Percentiles rank a stretch among this genome's conserved stretches.
Evolutionary conservation across 805 yeast genomes (phyloP).

Genomic region (Candida golubevii): DNA sequence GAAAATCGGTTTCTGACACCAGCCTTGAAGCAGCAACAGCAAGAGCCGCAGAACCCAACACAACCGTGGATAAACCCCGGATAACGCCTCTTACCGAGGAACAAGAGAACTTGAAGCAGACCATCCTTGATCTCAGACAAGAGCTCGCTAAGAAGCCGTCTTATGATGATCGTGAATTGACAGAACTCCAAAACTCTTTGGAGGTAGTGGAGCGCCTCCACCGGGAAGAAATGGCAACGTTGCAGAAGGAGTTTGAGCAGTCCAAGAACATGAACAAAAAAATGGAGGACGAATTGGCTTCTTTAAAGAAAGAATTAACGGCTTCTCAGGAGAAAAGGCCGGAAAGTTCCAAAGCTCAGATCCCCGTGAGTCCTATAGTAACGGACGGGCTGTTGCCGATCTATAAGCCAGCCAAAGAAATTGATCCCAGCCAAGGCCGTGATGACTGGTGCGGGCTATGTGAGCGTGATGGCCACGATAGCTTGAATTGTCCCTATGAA

Average conservation of each 20-base stretch:
- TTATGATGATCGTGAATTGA: constrained; percentile 29
- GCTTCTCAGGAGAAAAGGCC: no score
- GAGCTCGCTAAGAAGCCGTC: constrained; percentile 39
- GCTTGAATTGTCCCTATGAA: constrained; percentile 84
- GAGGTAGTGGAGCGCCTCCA: constrained; percentile 42
- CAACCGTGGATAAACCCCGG: no score
- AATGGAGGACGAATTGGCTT: constrained; percentile 2
- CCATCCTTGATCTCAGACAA: constrained; percentile 25
- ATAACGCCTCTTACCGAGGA: background rate
- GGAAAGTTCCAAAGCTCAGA: background rate
- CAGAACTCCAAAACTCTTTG: constrained; percentile 39
- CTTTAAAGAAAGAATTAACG: constrained; percentile 1
- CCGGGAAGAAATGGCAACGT: constrained; percentile 27
- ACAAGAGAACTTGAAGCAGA: constrained; percentile 2
- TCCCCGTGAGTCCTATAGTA: background rate
- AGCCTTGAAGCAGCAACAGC: no score
- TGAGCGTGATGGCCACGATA: constrained; percentile 84
- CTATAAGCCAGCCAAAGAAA: constrained; percentile 42
- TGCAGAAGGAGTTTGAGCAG: constrained; percentile 24
- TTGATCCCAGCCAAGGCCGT: constrained; percentile 73
- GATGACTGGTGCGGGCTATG: constrained; percentile 89
- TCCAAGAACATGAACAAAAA: constrained; percentile 16
- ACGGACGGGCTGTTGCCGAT: constrained; percentile 36
- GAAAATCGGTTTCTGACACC: background rate
- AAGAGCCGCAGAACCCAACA: no score